Evolutionary conservation across 129 eudicot genomes (phyloP).

Genomic region (Oenanthe sinensis): DNA sequence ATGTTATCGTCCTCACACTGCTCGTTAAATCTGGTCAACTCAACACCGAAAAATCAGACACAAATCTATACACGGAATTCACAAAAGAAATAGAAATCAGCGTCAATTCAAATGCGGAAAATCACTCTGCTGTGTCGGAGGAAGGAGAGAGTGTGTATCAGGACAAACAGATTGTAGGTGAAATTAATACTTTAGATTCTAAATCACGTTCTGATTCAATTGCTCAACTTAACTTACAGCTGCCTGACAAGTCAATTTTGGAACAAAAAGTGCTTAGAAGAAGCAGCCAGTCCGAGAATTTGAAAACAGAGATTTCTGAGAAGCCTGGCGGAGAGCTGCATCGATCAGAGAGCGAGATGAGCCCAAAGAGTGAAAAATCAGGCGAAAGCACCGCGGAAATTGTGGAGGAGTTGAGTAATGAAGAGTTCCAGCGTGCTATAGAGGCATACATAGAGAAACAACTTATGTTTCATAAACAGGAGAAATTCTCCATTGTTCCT

Average conservation of each 20-base stretch:
- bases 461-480: slow-evolving; percentile 68
- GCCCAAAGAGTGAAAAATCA: slow-evolving; percentile 21
- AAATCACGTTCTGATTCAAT: background rate
- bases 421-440: slow-evolving; percentile 64
- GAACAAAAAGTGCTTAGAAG: slow-evolving; percentile 28
- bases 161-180: slow-evolving; percentile 48
- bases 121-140: slow-evolving; percentile 20
- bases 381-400: slow-evolving; percentile 9
- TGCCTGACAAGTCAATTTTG: background rate
- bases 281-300: slow-evolving; percentile 44
- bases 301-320: slow-evolving; percentile 26
- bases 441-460: slow-evolving; percentile 85
- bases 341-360: slow-evolving; percentile 49
- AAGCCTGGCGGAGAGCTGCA: slow-evolving; percentile 24
- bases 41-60: slow-evolving; percentile 25
- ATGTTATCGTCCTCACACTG: slow-evolving; percentile 60
- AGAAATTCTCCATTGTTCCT: slow-evolving; percentile 23
- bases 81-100: slow-evolving; percentile 6
- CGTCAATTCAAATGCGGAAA: background rate
- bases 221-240: slow-evolving; percentile 2
- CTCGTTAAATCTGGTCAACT: slow-evolving; percentile 61
- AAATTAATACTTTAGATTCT: slow-evolving; percentile 11
- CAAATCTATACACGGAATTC: slow-evolving; percentile 29
- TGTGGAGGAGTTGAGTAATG: slow-evolving; percentile 60
- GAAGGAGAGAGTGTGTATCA: slow-evolving; percentile 14